Evolutionary conservation across 345 rosid species (phyloP).

Genomic region (Pugionium cornutum): DNA sequence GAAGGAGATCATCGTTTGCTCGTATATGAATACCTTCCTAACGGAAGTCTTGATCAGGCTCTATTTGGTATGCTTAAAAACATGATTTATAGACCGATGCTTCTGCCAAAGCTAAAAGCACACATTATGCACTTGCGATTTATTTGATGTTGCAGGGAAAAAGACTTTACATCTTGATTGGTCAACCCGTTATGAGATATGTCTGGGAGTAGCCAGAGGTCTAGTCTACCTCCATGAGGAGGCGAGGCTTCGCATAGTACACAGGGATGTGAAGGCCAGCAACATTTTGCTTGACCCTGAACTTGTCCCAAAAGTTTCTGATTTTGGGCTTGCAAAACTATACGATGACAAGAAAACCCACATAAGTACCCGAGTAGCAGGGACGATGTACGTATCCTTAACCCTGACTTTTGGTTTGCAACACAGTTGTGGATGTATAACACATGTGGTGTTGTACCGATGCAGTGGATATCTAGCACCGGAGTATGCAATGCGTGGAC

Average conservation of each 20-base stretch:
- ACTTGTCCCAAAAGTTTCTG: slow-evolving; percentile 46
- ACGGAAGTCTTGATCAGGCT: slow-evolving; percentile 56
- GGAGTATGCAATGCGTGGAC: slow-evolving; percentile 69
- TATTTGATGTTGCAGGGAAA: slow-evolving; percentile 43
- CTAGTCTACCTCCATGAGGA: slow-evolving; percentile 64
- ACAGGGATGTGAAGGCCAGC: slow-evolving; percentile 66
- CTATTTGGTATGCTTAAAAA: slow-evolving; percentile 29
- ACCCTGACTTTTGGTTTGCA: slow-evolving; percentile 23
- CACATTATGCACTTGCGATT: neutral
- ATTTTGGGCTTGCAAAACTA: slow-evolving; percentile 50
- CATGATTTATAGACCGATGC: neutral
- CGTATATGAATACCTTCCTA: slow-evolving; percentile 58
- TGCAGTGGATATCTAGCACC: slow-evolving; percentile 64
- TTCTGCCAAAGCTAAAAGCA: neutral
- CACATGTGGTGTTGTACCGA: slow-evolving; percentile 20
- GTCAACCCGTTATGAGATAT: slow-evolving; percentile 56
- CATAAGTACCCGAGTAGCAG: slow-evolving; percentile 50
- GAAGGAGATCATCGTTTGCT: slow-evolving; percentile 49
- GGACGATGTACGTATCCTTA: slow-evolving; percentile 41
- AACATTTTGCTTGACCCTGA: slow-evolving; percentile 59
- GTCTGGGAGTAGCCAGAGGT: slow-evolving; percentile 61
- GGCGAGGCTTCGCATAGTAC: slow-evolving; percentile 58
- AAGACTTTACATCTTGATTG: slow-evolving; percentile 47
- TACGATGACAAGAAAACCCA: slow-evolving; percentile 50
- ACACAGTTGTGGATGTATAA: slow-evolving; percentile 25